Evolutionary conservation across 345 rosid genomes (phyloP).

Genomic region (Murraya paniculata): DNA sequence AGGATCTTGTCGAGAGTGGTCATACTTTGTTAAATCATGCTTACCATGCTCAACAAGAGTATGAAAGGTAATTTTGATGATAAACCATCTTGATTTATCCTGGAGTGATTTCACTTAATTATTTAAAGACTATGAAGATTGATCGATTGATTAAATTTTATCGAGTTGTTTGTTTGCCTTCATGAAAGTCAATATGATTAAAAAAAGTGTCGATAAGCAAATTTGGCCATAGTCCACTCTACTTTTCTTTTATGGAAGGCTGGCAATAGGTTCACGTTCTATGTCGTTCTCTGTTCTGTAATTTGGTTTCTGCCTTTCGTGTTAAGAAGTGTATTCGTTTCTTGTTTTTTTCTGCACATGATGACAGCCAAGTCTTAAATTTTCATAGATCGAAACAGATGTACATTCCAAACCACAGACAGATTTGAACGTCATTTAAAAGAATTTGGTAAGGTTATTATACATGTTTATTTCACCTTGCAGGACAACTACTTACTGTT

Average conservation of each 20-base stretch:
- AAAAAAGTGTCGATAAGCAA: not conserved
- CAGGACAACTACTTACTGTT: conserved; percentile 79
- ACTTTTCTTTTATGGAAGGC: not conserved
- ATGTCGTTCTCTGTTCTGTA: not conserved
- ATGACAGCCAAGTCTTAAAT: not conserved
- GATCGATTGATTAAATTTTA: not conserved
- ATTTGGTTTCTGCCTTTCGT: not conserved
- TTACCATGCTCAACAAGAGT: conserved; percentile 77
- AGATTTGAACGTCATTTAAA: not conserved
- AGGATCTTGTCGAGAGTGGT: conserved; percentile 90
- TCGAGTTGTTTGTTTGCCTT: not conserved
- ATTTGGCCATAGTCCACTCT: not conserved
- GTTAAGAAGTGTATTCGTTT: not conserved
- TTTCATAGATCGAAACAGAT: not conserved
- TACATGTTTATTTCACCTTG: conserved; percentile 14
- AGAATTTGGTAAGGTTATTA: not conserved
- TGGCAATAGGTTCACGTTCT: not conserved
- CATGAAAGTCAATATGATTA: not conserved
- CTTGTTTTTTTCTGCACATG: not conserved
- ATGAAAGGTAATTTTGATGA: conserved; percentile 59
- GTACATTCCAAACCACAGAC: not conserved
- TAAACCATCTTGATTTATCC: conserved; percentile 5
- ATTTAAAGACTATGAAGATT: not conserved
- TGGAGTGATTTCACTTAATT: conserved; percentile 3
- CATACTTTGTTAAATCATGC: conserved; percentile 75